phyloP scores from a whole-genome alignment of 139 green algal genomes.

The Dunaliella sp. region DNA sequence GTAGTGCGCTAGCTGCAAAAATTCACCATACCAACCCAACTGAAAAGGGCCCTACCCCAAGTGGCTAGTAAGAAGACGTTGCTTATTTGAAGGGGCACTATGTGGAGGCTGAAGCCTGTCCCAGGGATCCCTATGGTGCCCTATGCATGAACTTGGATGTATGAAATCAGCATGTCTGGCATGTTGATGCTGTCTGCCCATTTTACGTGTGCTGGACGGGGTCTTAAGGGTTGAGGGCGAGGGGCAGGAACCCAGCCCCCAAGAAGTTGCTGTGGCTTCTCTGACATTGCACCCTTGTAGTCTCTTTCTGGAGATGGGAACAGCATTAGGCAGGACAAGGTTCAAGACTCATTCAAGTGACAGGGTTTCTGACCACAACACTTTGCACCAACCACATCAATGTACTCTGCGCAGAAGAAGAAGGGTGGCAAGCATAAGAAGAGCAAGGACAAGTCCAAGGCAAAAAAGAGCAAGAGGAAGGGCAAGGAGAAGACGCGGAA shows the following conservation, averaged over 20 bases:
- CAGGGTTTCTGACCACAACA: background rate
- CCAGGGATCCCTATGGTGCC: too few relatives aligned
- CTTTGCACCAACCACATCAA: background rate
- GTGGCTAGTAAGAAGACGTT: too few relatives aligned
- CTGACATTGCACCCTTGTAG: too few relatives aligned
- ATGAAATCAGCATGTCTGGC: background rate
- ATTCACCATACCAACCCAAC: too few relatives aligned
- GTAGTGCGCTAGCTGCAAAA: too few relatives aligned
- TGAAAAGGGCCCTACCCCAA: too few relatives aligned
- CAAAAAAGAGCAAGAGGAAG: background rate
- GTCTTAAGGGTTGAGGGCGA: too few relatives aligned
- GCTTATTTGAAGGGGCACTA: too few relatives aligned
- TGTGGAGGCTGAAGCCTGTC: too few relatives aligned
- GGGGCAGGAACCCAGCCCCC: too few relatives aligned
- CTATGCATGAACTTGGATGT: background rate
- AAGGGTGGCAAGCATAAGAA: slow-evolving; percentile 10
- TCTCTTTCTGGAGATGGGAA: background rate
- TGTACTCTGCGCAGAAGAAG: slow-evolving; percentile 6
- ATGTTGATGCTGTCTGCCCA: background rate
- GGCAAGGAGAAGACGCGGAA: background rate
- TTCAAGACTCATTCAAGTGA: background rate
- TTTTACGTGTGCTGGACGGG: background rate
- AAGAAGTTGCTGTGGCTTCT: too few relatives aligned
- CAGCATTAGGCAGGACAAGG: background rate
- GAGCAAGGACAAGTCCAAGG: slow-evolving; percentile 3